Evolutionary conservation across 345 rosid genomes (phyloP), one percentile per base, ranked within the genome.

Genomic region (Hibiscus mutabilis): DNA sequence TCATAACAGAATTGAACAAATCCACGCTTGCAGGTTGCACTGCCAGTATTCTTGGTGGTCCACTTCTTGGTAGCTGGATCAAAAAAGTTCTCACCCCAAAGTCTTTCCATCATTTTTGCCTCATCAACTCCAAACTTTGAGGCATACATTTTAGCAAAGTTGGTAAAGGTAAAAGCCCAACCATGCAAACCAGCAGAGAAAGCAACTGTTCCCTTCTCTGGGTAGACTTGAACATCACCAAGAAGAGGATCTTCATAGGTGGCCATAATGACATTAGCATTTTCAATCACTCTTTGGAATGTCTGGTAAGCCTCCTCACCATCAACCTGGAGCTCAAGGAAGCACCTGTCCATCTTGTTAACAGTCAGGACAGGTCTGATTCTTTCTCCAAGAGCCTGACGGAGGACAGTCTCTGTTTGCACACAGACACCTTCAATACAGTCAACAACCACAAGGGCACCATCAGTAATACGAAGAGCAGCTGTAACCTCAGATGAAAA

Each of bases 121-220:
- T 89, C 94, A 11, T 85, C 94, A 19, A 89, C 91, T 15, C 91
- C 88, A 51, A 89, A 89, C 73, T 83, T 85, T 13, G 89, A 79
- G 27, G 89, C 89, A 75, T 85, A 85, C 86, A 83, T 85, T 81
- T 78, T 83, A 1, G 89, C 86, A 71, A 85, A 85, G 63, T 83
- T 85, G 21, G 84, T 79, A 77, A 85, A 49, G 0, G 94, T 89
- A 57, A 89, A 89, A 7, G 94, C 94, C 94, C 94, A 89, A 2
- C 94, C 94, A 63, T 89, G 94, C 74, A 89, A 77, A 56, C 94
- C 94, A 60, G 94, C 94, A 18, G 94, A 89, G 81, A 89, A 89
- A 25, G 94, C 94, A 73, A 89, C 94, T 0, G 94, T 89, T 55
- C 94, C 94, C 57, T 87, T 89, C 80, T 89, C 94, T 0, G 94